Evolutionary conservation across 2,329 filamentous ascomycete species (phyloP), one percentile per base, ranked within the genome.

Genomic region (Pezicula radicicola): DNA sequence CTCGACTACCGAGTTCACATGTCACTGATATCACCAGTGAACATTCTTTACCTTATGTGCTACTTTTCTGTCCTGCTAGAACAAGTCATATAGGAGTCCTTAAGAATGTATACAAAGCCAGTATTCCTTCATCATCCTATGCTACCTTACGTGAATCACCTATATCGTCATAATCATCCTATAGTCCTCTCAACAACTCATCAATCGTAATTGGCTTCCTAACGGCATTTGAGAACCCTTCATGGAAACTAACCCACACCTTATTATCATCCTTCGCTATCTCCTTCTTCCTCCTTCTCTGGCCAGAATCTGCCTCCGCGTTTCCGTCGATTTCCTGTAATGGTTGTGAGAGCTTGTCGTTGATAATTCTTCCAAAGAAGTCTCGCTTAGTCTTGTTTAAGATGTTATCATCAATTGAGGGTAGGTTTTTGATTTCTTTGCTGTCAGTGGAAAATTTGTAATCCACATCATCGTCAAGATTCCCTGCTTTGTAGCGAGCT

Each of bases 201-300:
- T 81, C 79, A 67, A 96, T 68, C 8, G 88, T 88, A 55, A 97
- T 84, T 2, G 91, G 89, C 68, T 96, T 96, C 68, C 88, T 80
- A 55, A 97, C 92, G 10, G 92, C 92, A 76, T 97, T 96, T 51
- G 91, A 94, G 66, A 91, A 85, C 0, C 92, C 92, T 72, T 97
- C 92, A 63, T 96, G 85, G 68, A 85, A 97, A 57, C 84, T 93
- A 40, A 96, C 84, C 91, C 91, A 96, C 4, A 92, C 87, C 61
- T 86, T 81, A 46, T 76, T 78, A 45, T 79, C 79, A 51, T 75
- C 70, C 41, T 70, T 67, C 37, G 63, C 68, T 53, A 61, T 62
- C 55, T 60, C 61, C 56, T 63, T 67, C 36, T 63, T 66, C 44
- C 63, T 66, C 21, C 50, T 62, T 60, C 48, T 63, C 47, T 63